Conservation (phyloP, 257 asterid genomes). For the Capsicum chinense region DNA sequence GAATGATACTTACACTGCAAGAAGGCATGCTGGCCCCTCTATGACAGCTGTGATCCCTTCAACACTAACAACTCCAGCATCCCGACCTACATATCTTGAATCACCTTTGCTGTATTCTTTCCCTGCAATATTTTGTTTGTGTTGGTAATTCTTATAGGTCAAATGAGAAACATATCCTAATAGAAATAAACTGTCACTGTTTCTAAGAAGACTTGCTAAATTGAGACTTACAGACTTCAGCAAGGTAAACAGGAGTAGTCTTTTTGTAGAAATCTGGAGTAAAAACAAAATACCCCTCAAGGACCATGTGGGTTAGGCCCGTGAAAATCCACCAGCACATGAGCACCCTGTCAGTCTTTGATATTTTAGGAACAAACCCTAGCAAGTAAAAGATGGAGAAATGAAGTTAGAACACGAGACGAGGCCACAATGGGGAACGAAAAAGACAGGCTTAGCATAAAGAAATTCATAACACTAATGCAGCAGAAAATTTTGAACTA, state of each 20-base stretch:
- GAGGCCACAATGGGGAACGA: not conserved
- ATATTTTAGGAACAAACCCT: constrained; percentile 65
- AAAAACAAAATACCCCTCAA: constrained; percentile 83
- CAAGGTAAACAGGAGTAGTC: constrained; percentile 67
- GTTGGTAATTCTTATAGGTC: not conserved
- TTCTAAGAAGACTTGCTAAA: constrained; percentile 16
- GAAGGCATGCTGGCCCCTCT: constrained; percentile 86
- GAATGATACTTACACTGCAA: constrained; percentile 62
- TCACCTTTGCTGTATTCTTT: constrained; percentile 98
- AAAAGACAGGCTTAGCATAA: not conserved
- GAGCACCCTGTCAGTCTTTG: constrained; percentile 71
- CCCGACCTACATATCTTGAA: constrained; percentile 82
- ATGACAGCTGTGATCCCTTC: constrained; percentile 83
- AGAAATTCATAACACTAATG: not conserved
- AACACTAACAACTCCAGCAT: constrained; percentile 68
- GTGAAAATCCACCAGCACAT: constrained; percentile 99
- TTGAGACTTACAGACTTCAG: constrained; percentile 88
- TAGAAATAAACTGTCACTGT: not conserved
- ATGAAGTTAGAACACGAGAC: not conserved
- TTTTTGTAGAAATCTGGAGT: constrained; percentile 79
- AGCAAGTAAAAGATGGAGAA: constrained; percentile 25
- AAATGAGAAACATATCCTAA: not conserved
- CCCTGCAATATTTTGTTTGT: constrained; percentile 58
- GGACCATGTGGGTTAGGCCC: constrained; percentile 84
- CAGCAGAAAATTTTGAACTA: not conserved